Conservation (phyloP, 2,329 filamentous ascomycete genomes). For the Huntiella abstrusa region DNA sequence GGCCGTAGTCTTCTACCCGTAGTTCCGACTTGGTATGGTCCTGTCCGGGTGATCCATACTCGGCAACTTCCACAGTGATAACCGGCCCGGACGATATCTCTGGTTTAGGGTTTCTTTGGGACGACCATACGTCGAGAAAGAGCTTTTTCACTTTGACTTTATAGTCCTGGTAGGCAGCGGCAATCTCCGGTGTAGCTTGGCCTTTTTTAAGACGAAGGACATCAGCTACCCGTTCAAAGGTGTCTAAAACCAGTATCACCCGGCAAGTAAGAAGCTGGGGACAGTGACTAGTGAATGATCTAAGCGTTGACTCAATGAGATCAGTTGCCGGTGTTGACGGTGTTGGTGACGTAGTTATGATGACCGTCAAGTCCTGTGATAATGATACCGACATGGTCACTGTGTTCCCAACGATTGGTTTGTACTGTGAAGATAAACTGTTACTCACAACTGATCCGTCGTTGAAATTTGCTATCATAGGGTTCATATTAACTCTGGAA, state of each 20-base stretch:
- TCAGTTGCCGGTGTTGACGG: slow-evolving; percentile 34
- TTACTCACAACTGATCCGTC: no score
- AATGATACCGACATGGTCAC: no score
- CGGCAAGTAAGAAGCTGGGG: slow-evolving; percentile 22
- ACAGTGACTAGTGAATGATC: slow-evolving; percentile 27
- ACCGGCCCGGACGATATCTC: background rate
- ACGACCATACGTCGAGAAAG: slow-evolving; percentile 14
- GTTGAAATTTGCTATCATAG: no score
- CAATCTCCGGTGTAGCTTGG: slow-evolving; percentile 28
- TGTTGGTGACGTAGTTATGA: slow-evolving; percentile 36
- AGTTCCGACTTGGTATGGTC: slow-evolving; percentile 20
- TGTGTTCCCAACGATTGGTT: no score
- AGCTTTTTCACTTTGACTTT: slow-evolving; percentile 28
- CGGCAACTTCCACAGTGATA: slow-evolving; percentile 20
- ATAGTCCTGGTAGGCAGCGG: slow-evolving; percentile 24
- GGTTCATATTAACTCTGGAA: no score
- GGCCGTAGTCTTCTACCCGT: slow-evolving; percentile 18
- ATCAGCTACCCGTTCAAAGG: slow-evolving; percentile 27
- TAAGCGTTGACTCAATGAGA: slow-evolving; percentile 27
- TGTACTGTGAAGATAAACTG: no score
- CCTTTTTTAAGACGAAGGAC: slow-evolving; percentile 32
- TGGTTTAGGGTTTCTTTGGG: background rate
- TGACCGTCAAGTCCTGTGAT: slow-evolving; percentile 15
- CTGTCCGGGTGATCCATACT: slow-evolving; percentile 25
- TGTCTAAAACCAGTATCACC: slow-evolving; percentile 33